Evolutionary conservation across 78 protist species (phyloP).

Genomic region (Planoprotostelium fungivorum): DNA sequence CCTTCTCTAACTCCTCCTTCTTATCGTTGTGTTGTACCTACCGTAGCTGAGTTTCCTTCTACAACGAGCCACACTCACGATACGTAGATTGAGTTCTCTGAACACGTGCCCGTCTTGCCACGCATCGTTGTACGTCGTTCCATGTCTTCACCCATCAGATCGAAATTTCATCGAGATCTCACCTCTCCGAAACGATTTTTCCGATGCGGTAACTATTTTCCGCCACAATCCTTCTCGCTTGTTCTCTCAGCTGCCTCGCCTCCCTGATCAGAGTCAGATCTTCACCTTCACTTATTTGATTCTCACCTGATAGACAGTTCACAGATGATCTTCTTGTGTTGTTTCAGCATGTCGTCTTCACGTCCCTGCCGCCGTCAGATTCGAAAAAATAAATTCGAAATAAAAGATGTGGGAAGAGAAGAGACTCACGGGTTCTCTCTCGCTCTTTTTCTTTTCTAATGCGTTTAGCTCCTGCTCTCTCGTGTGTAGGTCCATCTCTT

Average conservation of each 20-base stretch:
- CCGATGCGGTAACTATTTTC: background rate
- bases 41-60: background rate
- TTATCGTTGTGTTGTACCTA: background rate
- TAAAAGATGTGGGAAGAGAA: too few species aligned
- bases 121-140: constrained; percentile 5
- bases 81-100: background rate
- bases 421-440: too few species aligned
- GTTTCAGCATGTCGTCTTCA: background rate
- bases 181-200: background rate
- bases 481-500: background rate
- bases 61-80: background rate
- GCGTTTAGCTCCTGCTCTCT: background rate
- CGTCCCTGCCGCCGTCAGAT: background rate
- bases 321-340: background rate
- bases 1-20: background rate
- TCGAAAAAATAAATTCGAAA: too few species aligned
- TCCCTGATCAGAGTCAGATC: background rate
- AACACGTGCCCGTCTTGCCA: constrained; percentile 14
- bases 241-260: background rate
- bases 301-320: too few species aligned
- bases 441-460: too few species aligned
- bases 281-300: too few species aligned
- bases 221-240: background rate
- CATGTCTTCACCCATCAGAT: background rate
- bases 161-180: background rate